Percentiles rank a stretch among this genome's conserved stretches.
Evolutionary conservation across 441 rosid species (phyloP).

Genomic region (Pelargonium australe): DNA sequence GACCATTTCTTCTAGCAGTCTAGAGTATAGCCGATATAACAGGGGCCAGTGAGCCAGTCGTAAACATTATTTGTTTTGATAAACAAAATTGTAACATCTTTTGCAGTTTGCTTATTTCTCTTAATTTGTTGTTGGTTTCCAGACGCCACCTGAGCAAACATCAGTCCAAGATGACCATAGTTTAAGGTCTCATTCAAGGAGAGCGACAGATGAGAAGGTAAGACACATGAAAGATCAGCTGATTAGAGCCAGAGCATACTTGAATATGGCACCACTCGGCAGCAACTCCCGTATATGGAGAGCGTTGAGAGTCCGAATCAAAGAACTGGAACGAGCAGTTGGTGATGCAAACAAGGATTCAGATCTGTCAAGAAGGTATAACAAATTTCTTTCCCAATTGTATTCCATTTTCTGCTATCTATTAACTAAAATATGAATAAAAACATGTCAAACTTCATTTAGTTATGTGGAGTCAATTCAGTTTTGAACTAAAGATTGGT

Average conservation of each 20-base stretch:
- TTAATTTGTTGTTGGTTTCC: conserved; percentile 24
- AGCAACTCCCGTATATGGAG: conserved; percentile 65
- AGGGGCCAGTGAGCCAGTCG: background rate
- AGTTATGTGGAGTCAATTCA: conserved; percentile 17
- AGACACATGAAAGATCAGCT: conserved; percentile 71
- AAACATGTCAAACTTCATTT: conserved; percentile 10
- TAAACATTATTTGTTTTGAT: background rate
- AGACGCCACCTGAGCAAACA: conserved; percentile 33
- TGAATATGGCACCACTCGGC: conserved; percentile 59
- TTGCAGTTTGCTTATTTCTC: background rate
- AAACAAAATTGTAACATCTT: background rate
- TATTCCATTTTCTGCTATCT: background rate
- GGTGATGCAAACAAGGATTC: conserved; percentile 60
- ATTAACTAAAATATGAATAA: background rate
- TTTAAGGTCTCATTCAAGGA: conserved; percentile 25
- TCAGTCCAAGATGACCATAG: conserved; percentile 29
- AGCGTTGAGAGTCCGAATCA: conserved; percentile 64
- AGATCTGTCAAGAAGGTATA: conserved; percentile 70
- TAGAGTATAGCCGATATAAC: background rate
- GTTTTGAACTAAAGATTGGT: conserved; percentile 24
- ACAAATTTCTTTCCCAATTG: conserved; percentile 6
- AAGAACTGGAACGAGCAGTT: conserved; percentile 60
- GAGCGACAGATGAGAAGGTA: conserved; percentile 51
- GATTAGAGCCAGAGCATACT: conserved; percentile 68
- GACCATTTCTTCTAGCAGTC: background rate